phyloP scores from a whole-genome alignment of 352 stramenopile genomes.

The Phytophthora pluvialis region DNA sequence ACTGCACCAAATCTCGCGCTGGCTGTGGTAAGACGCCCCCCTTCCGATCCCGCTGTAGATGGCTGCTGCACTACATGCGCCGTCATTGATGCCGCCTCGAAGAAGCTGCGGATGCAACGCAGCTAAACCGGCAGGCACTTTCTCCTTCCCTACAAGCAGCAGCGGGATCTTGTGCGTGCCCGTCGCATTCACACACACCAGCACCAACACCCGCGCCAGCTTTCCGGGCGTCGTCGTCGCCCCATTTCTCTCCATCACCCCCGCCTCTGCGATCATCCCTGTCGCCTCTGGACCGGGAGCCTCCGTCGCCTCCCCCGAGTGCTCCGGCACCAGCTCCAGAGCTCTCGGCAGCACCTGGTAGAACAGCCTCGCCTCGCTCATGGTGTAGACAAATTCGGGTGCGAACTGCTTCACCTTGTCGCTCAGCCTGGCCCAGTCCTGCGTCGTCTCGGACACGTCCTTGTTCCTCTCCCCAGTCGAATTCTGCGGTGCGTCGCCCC shows the following conservation, averaged over 20 bases:
- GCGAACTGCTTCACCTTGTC: conserved; percentile 36
- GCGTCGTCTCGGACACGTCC: conserved; percentile 9
- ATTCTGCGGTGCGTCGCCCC: background rate
- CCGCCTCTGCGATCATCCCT: conserved; percentile 13
- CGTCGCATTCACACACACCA: conserved; percentile 58
- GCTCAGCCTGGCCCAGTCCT: conserved; percentile 36
- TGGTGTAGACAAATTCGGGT: conserved; percentile 58
- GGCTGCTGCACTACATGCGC: background rate
- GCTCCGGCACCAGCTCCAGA: background rate
- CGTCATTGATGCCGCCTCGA: conserved; percentile 3
- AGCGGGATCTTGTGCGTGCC: conserved; percentile 64
- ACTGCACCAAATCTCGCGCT: conserved; percentile 64
- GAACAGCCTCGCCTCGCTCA: conserved; percentile 59
- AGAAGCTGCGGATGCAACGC: conserved; percentile 19
- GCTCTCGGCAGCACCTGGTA: conserved; percentile 51
- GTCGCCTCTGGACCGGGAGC: background rate
- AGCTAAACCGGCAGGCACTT: conserved; percentile 32
- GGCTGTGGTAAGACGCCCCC: conserved; percentile 42
- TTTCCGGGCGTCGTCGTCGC: conserved; percentile 13
- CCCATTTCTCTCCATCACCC: conserved; percentile 3
- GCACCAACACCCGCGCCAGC: conserved; percentile 47
- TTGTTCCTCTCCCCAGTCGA: conserved; percentile 10
- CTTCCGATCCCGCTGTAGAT: conserved; percentile 13
- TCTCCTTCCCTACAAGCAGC: conserved; percentile 55
- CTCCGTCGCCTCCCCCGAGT: background rate